Evolutionary conservation across 2,329 filamentous ascomycete genomes (phyloP).

Genomic region (Penicillium sp.): DNA sequence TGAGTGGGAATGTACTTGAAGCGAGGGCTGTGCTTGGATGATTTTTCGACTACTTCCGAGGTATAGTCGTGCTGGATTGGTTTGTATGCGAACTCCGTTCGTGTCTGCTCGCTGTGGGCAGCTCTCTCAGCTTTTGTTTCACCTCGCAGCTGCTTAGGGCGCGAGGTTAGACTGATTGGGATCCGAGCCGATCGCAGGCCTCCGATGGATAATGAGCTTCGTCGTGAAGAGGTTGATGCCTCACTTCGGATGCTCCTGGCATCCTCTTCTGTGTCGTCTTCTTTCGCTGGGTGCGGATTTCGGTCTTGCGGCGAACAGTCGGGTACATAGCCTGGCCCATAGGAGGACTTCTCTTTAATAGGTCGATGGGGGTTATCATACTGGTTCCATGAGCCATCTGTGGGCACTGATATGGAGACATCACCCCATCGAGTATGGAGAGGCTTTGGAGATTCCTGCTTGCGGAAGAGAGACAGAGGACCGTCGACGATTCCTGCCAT

Average conservation of each 20-base stretch:
- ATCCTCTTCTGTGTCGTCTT: constrained; percentile 14
- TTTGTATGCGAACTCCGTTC: constrained; percentile 33
- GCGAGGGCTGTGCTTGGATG: constrained; percentile 11
- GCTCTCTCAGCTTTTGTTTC: constrained; percentile 13
- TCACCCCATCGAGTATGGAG: constrained; percentile 42
- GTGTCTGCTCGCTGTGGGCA: constrained; percentile 8
- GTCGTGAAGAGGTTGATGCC: constrained; percentile 6
- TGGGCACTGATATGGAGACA: constrained; percentile 36
- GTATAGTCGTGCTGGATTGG: constrained; percentile 34
- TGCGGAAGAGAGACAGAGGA: constrained; percentile 34
- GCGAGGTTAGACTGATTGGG: constrained; percentile 28
- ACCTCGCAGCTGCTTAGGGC: constrained; percentile 17
- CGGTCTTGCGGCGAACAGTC: constrained; percentile 16
- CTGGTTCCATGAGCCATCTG: constrained; percentile 40
- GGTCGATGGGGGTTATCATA: constrained; percentile 29
- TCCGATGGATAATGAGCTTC: constrained; percentile 23
- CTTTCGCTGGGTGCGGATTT: neutral
- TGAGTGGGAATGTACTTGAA: constrained; percentile 36
- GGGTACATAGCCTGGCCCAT: constrained; percentile 32
- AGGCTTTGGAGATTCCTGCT: constrained; percentile 24
- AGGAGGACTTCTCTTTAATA: constrained; percentile 15
- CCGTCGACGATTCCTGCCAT: constrained; percentile 32
- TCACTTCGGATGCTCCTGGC: constrained; percentile 4
- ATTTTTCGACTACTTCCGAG: constrained; percentile 27
- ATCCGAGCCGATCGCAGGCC: constrained; percentile 27